phyloP scores from a whole-genome alignment of 2,329 filamentous ascomycete species.

The Pseudogymnoascus destructans region DNA sequence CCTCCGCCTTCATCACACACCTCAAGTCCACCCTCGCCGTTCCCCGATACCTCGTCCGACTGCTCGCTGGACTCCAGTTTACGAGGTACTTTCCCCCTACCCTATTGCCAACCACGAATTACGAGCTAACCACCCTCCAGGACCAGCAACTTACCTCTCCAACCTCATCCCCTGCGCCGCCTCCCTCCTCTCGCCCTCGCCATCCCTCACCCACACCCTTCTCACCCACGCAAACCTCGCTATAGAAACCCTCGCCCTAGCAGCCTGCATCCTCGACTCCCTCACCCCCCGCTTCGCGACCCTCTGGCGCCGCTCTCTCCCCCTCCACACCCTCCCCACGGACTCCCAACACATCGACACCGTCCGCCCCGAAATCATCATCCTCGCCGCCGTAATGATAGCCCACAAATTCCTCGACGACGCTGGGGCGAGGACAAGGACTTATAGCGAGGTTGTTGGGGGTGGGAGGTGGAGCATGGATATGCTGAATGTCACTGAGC shows the following conservation, averaged over 20 bases:
- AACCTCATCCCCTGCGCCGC: slow-evolving; percentile 52
- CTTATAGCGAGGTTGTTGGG: slow-evolving; percentile 43
- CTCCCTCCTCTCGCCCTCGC: slow-evolving; percentile 44
- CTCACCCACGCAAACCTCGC: slow-evolving; percentile 44
- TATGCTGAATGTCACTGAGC: slow-evolving; percentile 52
- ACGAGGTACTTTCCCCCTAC: slow-evolving; percentile 12
- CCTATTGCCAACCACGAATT: neutral
- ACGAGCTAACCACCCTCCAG: slow-evolving; percentile 30
- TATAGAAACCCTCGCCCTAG: slow-evolving; percentile 49
- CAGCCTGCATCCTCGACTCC: slow-evolving; percentile 54
- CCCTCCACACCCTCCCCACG: slow-evolving; percentile 27
- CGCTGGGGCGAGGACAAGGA: slow-evolving; percentile 37
- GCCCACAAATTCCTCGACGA: slow-evolving; percentile 56
- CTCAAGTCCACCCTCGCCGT: slow-evolving; percentile 14
- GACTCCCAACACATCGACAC: slow-evolving; percentile 42
- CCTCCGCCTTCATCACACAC: slow-evolving; percentile 40
- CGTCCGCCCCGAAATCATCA: slow-evolving; percentile 48
- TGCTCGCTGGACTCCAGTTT: slow-evolving; percentile 20
- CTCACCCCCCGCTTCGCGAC: slow-evolving; percentile 49
- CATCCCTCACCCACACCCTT: slow-evolving; percentile 46
- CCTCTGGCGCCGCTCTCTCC: slow-evolving; percentile 47
- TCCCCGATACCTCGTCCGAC: slow-evolving; percentile 15
- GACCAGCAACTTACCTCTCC: slow-evolving; percentile 51
- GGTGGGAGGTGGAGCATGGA: slow-evolving; percentile 42
- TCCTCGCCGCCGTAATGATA: slow-evolving; percentile 48